Percentiles rank a stretch among this genome's conserved stretches.
Conservation (phyloP, 768 basidiomycete genomes). For the Boletales sp. region DNA sequence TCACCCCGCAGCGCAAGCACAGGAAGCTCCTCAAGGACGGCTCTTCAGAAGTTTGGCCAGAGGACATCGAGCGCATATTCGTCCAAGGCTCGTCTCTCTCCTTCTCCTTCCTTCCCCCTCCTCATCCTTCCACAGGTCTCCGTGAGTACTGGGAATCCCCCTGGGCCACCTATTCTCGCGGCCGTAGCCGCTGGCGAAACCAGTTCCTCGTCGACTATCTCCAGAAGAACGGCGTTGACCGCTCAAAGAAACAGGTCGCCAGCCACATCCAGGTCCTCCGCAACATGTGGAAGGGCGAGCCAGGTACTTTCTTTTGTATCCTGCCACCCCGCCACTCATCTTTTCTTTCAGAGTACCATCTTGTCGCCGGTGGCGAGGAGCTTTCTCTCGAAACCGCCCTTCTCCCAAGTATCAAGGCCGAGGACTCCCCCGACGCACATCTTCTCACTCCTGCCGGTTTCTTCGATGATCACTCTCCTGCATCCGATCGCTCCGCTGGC, state of each 20-base stretch:
- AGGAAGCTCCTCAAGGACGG: slow-evolving; percentile 84
- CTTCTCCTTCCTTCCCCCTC: background rate
- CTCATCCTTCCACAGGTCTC: slow-evolving; percentile 46
- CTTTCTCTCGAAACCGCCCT: slow-evolving; percentile 48
- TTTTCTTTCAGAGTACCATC: slow-evolving; percentile 55
- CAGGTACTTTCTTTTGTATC: slow-evolving; percentile 43
- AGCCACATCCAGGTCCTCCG: slow-evolving; percentile 81
- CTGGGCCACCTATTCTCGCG: slow-evolving; percentile 76
- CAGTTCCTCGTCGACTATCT: slow-evolving; percentile 84
- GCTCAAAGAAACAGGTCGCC: slow-evolving; percentile 87
- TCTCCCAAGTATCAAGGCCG: slow-evolving; percentile 50
- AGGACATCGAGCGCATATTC: slow-evolving; percentile 71
- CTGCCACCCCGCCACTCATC: background rate
- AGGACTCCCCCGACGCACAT: slow-evolving; percentile 46
- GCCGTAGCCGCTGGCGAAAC: slow-evolving; percentile 78
- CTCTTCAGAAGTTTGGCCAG: slow-evolving; percentile 77
- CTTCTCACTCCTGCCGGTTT: slow-evolving; percentile 38
- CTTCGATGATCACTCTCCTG: slow-evolving; percentile 31
- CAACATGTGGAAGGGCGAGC: slow-evolving; percentile 86
- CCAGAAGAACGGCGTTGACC: slow-evolving; percentile 60
- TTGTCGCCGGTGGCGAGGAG: slow-evolving; percentile 80
- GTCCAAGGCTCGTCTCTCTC: slow-evolving; percentile 52
- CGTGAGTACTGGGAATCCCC: slow-evolving; percentile 77
- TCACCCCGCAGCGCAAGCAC: slow-evolving; percentile 76
- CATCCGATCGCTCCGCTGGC: slow-evolving; percentile 29